phyloP scores from a whole-genome alignment of 768 basidiomycete genomes.

The Rossbeevera mucosa region DNA sequence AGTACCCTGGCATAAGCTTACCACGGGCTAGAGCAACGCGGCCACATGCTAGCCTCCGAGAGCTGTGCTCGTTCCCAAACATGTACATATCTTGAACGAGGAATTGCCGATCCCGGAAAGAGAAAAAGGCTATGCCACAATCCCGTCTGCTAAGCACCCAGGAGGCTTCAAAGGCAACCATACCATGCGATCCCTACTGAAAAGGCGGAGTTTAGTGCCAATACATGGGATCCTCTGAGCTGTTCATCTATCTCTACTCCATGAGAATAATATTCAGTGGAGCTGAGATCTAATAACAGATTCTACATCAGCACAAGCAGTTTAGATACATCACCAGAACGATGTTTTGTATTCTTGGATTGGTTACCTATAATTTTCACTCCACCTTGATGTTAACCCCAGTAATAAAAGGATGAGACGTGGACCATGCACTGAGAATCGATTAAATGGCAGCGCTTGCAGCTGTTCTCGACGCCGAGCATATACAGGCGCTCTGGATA shows the following conservation, averaged over 20 bases:
- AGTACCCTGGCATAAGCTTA: background rate
- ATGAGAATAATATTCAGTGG: background rate
- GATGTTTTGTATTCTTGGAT: background rate
- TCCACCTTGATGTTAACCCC: background rate
- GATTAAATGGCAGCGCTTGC: slow-evolving; percentile 98
- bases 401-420: no score
- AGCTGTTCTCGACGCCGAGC: slow-evolving; percentile 98
- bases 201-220: background rate
- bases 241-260: background rate
- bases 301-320: background rate
- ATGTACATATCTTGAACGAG: background rate
- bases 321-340: background rate
- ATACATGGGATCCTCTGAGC: background rate
- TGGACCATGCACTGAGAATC: slow-evolving; percentile 67
- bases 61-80: background rate
- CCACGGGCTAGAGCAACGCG: background rate
- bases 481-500: no score
- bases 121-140: background rate
- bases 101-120: background rate
- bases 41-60: background rate
- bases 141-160: background rate
- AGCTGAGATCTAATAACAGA: background rate
- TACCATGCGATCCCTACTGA: background rate
- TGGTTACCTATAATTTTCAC: background rate
- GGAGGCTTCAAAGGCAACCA: background rate